Base-by-base conservation (phyloP, 2,329 filamentous ascomycete species). In the Fusarium chuoi region DNA sequence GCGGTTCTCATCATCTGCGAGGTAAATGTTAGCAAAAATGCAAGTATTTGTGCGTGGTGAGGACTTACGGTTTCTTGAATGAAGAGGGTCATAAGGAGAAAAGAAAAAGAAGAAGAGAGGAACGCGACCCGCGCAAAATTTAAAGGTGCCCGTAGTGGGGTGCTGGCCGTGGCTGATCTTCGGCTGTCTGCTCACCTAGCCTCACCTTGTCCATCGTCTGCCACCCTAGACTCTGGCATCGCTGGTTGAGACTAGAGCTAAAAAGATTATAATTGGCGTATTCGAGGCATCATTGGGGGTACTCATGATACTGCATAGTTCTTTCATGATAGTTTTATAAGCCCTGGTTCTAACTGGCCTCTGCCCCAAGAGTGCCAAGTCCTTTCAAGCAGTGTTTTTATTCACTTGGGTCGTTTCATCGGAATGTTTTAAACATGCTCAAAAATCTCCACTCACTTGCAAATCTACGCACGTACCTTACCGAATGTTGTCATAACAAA, bases 1-100 rank as follows among this genome's bases (percentile, higher is more conserved):
- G 91, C 94, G 90, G 94, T 94, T 98, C 97, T 99, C 96, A 98
- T 99, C 96, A 98, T 97, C 95, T 98, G 80, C 26, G 33, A 66
- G 57, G 55, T 57, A 56, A 15, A 70, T 61, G 78, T 85, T 80
- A 86, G 82, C 63, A 68, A 41, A 2, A 11, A 14, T 22, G 13
- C 12, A 15, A 6, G 3, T 3, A 22, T 20, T 7, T 10, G 30
- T 14, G 64, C 62, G 62, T 65, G 72, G 73, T 75, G 54, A 14
- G 52, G 15, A 90, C 95, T 90, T 88, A 98, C 95, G 87, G 94
- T 90, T 92, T 91, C 93, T 97, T 97, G 97, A 98, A 95, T 94
- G 95, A 41, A 95, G 98, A 97, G 94, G 95, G 94, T 96, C 89
- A 91, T 92, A 89, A 91, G 87, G 80, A 81, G 85, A 88, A 88